Evolutionary conservation across 2,329 filamentous ascomycete genomes (phyloP), one percentile per base, ranked within the genome.

Genomic region (Fusarium mexicanum): DNA sequence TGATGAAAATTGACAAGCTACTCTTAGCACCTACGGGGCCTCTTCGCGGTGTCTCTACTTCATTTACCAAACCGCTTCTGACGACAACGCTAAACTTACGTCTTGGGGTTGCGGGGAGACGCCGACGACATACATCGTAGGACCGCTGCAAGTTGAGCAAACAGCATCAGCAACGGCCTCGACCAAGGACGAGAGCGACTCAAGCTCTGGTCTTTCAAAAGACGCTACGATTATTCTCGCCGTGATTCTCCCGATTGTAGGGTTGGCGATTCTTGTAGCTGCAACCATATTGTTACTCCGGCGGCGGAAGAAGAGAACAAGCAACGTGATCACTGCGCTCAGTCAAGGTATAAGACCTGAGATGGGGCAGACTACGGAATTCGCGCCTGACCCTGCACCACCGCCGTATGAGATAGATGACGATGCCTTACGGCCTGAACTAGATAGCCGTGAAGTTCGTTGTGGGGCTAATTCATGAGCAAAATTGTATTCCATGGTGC

Each of bases 351-450:
- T 0, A 20, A 26, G 48, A 24, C 10, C 31, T 20, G 17, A 26
- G 12, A 35, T 35, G 17, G 31, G 8, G 17, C 31, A 26, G 8
- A 16, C 12, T 16, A 16, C n/a, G 9, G 48, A 12, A 5, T 3
- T 1, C 2, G 12, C 8, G 17, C 8, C 17, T 11, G 3, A 5
- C 2, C 4, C n/a, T 20, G 17, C 16, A 11, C 3, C 13, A 2
- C 22, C 48, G 8, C 31, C 48, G 3, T 51, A 51, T 11, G 48
- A 51, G 22, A 35, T 51, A 6, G 48, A 9, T 8, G 6, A 51
- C 3, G 7, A 24, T 20, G 17, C 5, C 22, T 24, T 51, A 0
- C 17, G 48, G 2, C 17, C 22, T 5, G 48, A 51, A 11, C 12
- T 51, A 4, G 48, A 24, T 1, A 35, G 48, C 8, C 29, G 16